Conservation (phyloP, 371 early-diverging fungal genomes). For the Rhizopus sp. region DNA sequence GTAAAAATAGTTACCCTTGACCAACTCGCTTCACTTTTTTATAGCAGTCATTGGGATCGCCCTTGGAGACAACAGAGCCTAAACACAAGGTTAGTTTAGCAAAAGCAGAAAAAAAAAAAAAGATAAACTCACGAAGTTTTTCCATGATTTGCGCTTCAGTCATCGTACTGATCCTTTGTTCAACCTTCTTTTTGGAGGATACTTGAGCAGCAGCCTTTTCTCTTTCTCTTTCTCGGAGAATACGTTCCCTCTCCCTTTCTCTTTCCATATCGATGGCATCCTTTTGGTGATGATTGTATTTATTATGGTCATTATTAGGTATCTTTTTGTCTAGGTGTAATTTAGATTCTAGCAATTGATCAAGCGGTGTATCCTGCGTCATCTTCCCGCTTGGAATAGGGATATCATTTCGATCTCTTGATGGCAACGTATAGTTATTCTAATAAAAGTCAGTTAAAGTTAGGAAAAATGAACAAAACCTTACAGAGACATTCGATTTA, state of each 20-base stretch:
- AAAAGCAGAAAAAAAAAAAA: neutral
- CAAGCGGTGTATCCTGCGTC: neutral
- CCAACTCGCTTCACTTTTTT: slow-evolving; percentile 92
- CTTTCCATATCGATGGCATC: slow-evolving; percentile 11
- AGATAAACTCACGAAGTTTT: slow-evolving; percentile 58
- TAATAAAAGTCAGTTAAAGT: neutral
- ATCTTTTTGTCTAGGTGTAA: neutral
- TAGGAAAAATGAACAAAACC: neutral
- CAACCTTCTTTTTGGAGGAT: slow-evolving; percentile 55
- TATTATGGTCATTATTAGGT: neutral
- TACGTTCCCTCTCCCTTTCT: slow-evolving; percentile 35
- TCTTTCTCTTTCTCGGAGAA: slow-evolving; percentile 36
- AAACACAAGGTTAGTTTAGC: neutral
- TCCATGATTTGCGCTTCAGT: slow-evolving; percentile 93
- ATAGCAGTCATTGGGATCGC: slow-evolving; percentile 86
- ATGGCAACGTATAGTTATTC: neutral
- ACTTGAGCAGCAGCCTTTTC: slow-evolving; percentile 44
- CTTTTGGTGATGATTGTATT: neutral
- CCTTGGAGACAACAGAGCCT: slow-evolving; percentile 76
- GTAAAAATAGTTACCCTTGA: slow-evolving; percentile 74
- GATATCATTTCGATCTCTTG: neutral
- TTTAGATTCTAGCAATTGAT: neutral
- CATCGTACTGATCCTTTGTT: slow-evolving; percentile 80
- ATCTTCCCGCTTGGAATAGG: neutral
- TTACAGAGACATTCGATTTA: neutral